Base-by-base conservation (phyloP, 169 alveolate species). In the Eimeria maxima region DNA sequence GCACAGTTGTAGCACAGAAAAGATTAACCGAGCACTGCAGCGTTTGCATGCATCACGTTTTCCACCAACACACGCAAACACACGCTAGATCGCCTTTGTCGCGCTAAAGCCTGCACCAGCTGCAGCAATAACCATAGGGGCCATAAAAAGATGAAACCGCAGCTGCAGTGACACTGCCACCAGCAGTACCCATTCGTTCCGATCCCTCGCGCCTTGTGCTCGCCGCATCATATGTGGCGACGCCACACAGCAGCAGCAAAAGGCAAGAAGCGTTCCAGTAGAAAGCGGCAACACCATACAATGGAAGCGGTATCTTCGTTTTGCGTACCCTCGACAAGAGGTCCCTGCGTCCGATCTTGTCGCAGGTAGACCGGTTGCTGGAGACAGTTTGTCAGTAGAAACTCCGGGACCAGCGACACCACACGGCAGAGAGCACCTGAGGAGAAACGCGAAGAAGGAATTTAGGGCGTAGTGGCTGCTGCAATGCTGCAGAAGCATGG, bases 321-420 rank as follows among this genome's bases (percentile, higher is more conserved):
- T 33, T 83, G 44, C 83, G 90, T 84, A 88, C 96, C 97, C 86
- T 96, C 96, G 60, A 67, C 38, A 10, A 69, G 60, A 27, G 96
- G 94, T 33, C 90, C 94, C 55, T 84, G 95, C 20, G 96, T 95
- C 57, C 96, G 96, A 89, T 90, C 97, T 93, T 98, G 98, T 53
- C 97, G 95, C 42, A 97, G 80, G 95, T 78, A 95, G 24, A 98
- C 53, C 20, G 89, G 93, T 47, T 71, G 76, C 63, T 69, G 71
- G 78, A 97, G 87, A 91, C 95, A 96, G 84, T 98, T 98, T 47
- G 98, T 97, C 83, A 98, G 81, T 57, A 98, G 90, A 94, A 96
- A 97, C 89, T 97, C 98, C 71, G 99, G 99, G 29, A 98, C 97
- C 38, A 97, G 98, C 7, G 99, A 97, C 65, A 98, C 97, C 76